Evolutionary conservation across 257 asterid genomes (phyloP).

Genomic region (Scutellaria baicalensis): DNA sequence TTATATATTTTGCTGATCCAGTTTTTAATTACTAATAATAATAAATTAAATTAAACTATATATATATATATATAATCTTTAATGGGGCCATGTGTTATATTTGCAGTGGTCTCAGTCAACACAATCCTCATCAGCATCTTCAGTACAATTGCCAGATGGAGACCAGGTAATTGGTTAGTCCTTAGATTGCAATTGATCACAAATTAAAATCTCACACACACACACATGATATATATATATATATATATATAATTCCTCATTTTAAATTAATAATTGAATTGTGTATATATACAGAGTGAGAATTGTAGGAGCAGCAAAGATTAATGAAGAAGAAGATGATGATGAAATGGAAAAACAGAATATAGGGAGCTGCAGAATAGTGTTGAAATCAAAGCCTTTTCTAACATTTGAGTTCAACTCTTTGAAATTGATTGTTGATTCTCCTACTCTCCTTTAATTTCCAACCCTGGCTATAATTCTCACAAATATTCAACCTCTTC

Average conservation of each 20-base stretch:
- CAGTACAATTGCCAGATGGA: not conserved
- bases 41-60: not conserved
- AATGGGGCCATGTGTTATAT: not conserved
- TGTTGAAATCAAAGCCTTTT: not conserved
- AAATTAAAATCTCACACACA: too few species aligned
- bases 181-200: too few species aligned
- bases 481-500: too few species aligned
- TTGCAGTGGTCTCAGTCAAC: not conserved
- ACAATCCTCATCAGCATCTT: not conserved
- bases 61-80: too few species aligned
- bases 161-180: not conserved
- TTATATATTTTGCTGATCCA: too few species aligned
- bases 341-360: too few species aligned
- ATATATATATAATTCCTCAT: not conserved
- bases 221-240: too few species aligned
- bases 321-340: not conserved
- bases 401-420: not conserved
- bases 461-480: too few species aligned
- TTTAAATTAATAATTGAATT: not conserved
- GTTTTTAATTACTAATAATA: too few species aligned
- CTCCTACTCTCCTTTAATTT: not conserved
- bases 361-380: not conserved
- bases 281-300: not conserved
- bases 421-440: slow-evolving; percentile 4
- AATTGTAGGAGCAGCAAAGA: not conserved